These are phyloP conservation scores for Suhomyces wounanorum DNA, from an alignment of 1,139 yeast genomes.

Conservation along the genomic window DNA sequence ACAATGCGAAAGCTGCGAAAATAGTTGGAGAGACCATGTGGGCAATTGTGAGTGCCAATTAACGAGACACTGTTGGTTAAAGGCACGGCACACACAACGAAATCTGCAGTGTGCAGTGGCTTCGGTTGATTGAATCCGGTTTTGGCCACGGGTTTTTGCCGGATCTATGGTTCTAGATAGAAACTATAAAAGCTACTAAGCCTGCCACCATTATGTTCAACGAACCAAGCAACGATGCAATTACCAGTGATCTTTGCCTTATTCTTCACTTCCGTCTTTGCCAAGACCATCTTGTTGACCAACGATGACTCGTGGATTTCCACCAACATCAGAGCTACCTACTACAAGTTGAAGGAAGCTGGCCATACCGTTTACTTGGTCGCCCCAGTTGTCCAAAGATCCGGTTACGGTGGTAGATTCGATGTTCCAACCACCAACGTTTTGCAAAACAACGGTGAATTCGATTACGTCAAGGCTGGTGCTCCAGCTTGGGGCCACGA, in stretches of 20 bases:
- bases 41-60: not conserved
- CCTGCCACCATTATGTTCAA: not conserved
- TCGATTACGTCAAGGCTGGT: conserved; percentile 42
- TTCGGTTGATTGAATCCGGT: not conserved
- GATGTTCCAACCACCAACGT: conserved; percentile 44
- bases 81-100: not conserved
- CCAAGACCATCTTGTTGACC: conserved; percentile 55
- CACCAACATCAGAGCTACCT: conserved; percentile 61
- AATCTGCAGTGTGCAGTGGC: not conserved
- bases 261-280: conserved; percentile 19
- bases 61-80: not conserved
- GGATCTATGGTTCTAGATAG: not conserved
- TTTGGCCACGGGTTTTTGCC: not conserved
- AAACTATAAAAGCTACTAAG: conserved; percentile 2
- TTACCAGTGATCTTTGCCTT: conserved; percentile 14
- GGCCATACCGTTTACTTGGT: conserved; percentile 58
- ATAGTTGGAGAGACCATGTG: not conserved
- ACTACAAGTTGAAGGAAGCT: conserved; percentile 53
- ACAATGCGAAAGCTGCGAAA: not conserved
- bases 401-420: conserved; percentile 61
- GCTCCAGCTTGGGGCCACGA: conserved; percentile 53
- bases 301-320: conserved; percentile 65
- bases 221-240: conserved; percentile 14
- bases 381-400: conserved; percentile 61
- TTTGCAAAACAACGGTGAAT: conserved; percentile 46